Conservation (phyloP, 2,329 filamentous ascomycete genomes). For the Furcasterigmium furcatum region DNA sequence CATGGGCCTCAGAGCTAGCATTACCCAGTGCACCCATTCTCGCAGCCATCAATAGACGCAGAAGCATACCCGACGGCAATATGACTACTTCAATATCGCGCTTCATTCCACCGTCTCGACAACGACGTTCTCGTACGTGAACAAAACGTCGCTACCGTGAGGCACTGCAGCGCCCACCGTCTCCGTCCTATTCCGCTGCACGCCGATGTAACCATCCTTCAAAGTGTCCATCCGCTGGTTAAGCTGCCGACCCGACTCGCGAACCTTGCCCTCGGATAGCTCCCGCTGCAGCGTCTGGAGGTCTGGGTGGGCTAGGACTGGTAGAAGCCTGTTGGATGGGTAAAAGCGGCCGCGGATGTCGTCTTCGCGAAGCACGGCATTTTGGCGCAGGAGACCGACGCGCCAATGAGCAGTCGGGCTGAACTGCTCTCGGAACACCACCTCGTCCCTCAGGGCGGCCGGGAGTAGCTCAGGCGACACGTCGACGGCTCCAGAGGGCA, state of each 20-base stretch:
- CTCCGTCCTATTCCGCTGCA: conserved; percentile 34
- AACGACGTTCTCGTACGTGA: conserved; percentile 26
- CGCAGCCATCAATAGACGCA: no score
- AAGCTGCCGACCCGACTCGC: conserved; percentile 43
- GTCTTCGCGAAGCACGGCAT: conserved; percentile 42
- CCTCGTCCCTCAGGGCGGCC: conserved; percentile 34
- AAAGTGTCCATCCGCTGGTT: conserved; percentile 46
- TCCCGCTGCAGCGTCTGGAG: conserved; percentile 25
- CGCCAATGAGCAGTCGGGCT: conserved; percentile 28
- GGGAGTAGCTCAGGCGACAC: conserved; percentile 34
- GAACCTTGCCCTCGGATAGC: conserved; percentile 35
- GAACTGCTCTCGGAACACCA: conserved; percentile 33
- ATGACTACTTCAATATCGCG: no score
- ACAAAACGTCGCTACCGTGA: conserved; percentile 16
- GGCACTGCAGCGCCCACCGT: conserved; percentile 40
- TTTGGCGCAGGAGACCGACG: conserved; percentile 39
- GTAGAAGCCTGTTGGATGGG: conserved; percentile 49
- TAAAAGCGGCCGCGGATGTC: conserved; percentile 56
- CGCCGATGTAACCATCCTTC: conserved; percentile 39
- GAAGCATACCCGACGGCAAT: no score
- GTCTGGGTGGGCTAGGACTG: conserved; percentile 30
- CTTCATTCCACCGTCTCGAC: background rate
- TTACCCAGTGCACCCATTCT: no score
- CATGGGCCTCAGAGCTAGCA: no score
- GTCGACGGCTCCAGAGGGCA: conserved; percentile 15